Evolutionary conservation across 176 grass and related monocot genomes (phyloP).

Genomic region (Secale cereale): DNA sequence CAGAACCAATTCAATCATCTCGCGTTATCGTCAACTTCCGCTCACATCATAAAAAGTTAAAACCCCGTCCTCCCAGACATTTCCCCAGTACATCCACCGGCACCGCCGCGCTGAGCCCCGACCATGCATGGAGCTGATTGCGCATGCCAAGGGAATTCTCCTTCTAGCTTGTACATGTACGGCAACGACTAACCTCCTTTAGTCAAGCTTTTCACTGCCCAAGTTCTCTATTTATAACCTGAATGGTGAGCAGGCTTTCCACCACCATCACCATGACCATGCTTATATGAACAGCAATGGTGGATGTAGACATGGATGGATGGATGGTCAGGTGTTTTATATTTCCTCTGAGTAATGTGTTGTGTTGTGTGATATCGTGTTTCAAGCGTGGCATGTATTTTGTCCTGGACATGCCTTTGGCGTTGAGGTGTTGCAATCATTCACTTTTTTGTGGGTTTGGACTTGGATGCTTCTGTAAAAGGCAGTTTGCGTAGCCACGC

Average conservation of each 20-base stretch:
- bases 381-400: background rate
- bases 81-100: background rate
- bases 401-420: background rate
- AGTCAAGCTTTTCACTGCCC: background rate
- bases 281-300: too few relatives aligned
- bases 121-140: conserved; percentile 56
- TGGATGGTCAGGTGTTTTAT: background rate
- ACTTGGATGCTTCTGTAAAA: background rate
- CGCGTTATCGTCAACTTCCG: background rate
- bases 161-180: background rate
- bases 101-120: background rate
- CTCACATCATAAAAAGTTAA: background rate
- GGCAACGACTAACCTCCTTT: background rate
- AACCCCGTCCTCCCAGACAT: background rate
- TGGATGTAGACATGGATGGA: background rate
- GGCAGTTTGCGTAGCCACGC: background rate
- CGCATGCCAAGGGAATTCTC: conserved; percentile 33
- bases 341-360: too few relatives aligned
- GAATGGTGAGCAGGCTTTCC: too few relatives aligned
- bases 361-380: background rate
- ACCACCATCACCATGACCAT: background rate
- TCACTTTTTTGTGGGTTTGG: conserved; percentile 14
- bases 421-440: background rate
- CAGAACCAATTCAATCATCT: too few relatives aligned
- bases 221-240: background rate